These are phyloP conservation scores for Echites panduratus DNA, from an alignment of 257 asterid genomes.

Conservation along the genomic window DNA sequence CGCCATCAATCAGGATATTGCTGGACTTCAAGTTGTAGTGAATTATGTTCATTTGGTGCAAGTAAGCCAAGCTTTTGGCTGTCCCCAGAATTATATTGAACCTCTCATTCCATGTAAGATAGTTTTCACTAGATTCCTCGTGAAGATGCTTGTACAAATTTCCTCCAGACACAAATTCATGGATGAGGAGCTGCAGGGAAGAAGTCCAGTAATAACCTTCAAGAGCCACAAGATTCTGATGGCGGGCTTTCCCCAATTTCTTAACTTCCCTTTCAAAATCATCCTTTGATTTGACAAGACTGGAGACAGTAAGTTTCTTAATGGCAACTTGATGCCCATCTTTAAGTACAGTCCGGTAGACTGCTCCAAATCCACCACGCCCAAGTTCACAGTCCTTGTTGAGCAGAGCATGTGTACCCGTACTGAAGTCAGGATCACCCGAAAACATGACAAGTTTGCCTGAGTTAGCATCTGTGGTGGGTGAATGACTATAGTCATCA, in stretches of 20 bases:
- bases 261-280: slow-evolving; percentile 78
- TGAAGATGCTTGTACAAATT: slow-evolving; percentile 71
- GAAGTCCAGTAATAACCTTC: slow-evolving; percentile 95
- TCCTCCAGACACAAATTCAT: slow-evolving; percentile 75
- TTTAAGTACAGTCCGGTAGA: slow-evolving; percentile 60
- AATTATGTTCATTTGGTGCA: slow-evolving; percentile 63
- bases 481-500: slow-evolving; percentile 60
- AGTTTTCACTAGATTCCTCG: slow-evolving; percentile 45
- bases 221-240: slow-evolving; percentile 57
- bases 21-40: slow-evolving; percentile 88
- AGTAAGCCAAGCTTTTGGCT: slow-evolving; percentile 68
- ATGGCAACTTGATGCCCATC: slow-evolving; percentile 81
- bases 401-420: slow-evolving; percentile 76
- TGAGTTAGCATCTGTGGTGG: slow-evolving; percentile 54
- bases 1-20: slow-evolving; percentile 54
- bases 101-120: slow-evolving; percentile 69
- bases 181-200: slow-evolving; percentile 74
- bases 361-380: slow-evolving; percentile 90
- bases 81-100: slow-evolving; percentile 63
- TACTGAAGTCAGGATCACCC: slow-evolving; percentile 68
- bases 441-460: slow-evolving; percentile 93
- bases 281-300: slow-evolving; percentile 74
- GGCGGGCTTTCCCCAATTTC: slow-evolving; percentile 56
- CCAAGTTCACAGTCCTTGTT: slow-evolving; percentile 89
- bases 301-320: slow-evolving; percentile 75